Base-by-base conservation (phyloP, 1,284 basidiomycete genomes). In the Cystobasidium pallidum region DNA sequence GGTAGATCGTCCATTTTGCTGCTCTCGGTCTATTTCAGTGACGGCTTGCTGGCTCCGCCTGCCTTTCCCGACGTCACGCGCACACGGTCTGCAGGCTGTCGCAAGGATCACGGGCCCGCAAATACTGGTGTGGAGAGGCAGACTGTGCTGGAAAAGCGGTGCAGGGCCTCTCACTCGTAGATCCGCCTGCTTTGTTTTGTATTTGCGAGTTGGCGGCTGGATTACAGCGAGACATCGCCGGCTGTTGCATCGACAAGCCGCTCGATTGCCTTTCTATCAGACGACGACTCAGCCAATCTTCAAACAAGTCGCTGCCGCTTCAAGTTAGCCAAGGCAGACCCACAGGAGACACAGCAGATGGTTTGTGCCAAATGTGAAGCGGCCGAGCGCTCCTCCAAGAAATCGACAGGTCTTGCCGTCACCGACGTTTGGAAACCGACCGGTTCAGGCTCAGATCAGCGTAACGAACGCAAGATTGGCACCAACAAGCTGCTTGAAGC, bases 401-500 rank as follows among this genome's bases (percentile, higher is more conserved):
- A 55, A 30, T 21, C n/a, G 13, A 54, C 65, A 15, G 34, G 32
- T 2, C 62, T 75, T 8, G 59, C 72, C 1, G 41, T 54, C 19
- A 61, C 72, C 2, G 63, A 71, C 65, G 75, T 73, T 4, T 75
- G 75, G 75, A 75, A 73, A 4, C 54, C 65, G 11, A 57, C 72
- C 2, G 75, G 74, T 19, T 47, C 68, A 63, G 75, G 72, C 24
- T 59, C 65, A 49, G 73, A 67, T 17, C 72, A 75, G 8, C 62
- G 75, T 24, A 74, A 75, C 36, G 55, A 70, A 21, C 86, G 91
- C 76, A 91, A 86, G 80, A 85, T 92, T 57, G 89, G 88, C 64
- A 90, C 90, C 83, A 91, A 91, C 83, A 91, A 91, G 83, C 85
- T 91, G 32, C 82, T 91, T 17, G 74, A 74, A 45, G 88, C 88